phyloP scores from a whole-genome alignment of 495 filamentous ascomycete species.

The Aspergillus funiculosus region DNA sequence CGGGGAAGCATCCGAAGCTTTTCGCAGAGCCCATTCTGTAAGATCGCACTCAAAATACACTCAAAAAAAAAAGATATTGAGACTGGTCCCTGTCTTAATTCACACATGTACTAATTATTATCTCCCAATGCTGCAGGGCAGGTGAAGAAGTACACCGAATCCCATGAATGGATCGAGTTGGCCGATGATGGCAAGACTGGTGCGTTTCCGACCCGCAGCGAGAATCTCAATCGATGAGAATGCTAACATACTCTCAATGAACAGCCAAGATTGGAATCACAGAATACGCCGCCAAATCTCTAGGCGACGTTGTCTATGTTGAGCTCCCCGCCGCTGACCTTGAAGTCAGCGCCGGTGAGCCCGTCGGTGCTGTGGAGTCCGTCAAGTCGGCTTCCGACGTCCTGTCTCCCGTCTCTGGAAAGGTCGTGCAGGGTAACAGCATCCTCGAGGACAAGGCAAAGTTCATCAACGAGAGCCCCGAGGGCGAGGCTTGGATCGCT shows the following conservation, averaged over 20 bases:
- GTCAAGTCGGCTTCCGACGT: conserved; percentile 98
- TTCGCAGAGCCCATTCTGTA: conserved; percentile 44
- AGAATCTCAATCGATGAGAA: neutral
- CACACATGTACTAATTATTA: conserved; percentile 22
- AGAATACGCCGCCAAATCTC: conserved; percentile 77
- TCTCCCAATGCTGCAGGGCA: conserved; percentile 29
- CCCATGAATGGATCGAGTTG: conserved; percentile 97
- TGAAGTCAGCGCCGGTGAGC: conserved; percentile 62
- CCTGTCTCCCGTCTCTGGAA: conserved; percentile 77
- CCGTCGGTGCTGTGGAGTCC: conserved; percentile 91
- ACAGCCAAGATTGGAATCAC: conserved; percentile 81
- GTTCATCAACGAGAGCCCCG: conserved; percentile 77
- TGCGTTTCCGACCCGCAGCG: conserved; percentile 18
- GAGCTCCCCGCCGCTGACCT: conserved; percentile 71
- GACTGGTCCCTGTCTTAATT: conserved; percentile 2
- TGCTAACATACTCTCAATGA: neutral
- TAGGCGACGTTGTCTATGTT: conserved; percentile 95
- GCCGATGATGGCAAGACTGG: conserved; percentile 59
- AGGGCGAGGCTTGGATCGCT: conserved; percentile 87
- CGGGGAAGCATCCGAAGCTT: conserved; percentile 46
- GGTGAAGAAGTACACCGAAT: conserved; percentile 88
- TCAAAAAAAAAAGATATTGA: conserved; percentile 7
- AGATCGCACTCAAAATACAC: conserved; percentile 17
- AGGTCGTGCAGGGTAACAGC: conserved; percentile 63
- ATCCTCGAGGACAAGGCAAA: conserved; percentile 76